These are phyloP conservation scores for Phytophthora lateralis DNA, from an alignment of 352 stramenopile genomes.

Conservation along the genomic window DNA sequence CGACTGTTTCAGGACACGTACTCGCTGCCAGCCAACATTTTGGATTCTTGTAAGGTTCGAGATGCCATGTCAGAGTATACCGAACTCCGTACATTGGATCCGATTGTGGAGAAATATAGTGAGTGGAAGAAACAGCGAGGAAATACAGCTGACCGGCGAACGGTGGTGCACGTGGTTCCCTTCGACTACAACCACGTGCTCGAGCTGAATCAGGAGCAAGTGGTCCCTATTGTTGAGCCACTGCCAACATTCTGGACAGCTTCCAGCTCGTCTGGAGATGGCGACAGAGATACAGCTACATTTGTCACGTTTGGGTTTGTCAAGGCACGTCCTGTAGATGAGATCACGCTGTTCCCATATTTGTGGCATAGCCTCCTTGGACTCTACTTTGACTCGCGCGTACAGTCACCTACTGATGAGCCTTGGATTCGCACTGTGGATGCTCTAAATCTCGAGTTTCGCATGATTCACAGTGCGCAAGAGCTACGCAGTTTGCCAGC, in stretches of 20 bases:
- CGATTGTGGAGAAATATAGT: conserved; percentile 28
- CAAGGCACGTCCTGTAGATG: conserved; percentile 48
- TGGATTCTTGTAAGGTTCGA: conserved; percentile 47
- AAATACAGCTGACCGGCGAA: conserved; percentile 4
- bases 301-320: conserved; percentile 30
- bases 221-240: conserved; percentile 33
- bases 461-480: conserved; percentile 42
- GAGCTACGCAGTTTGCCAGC: conserved; percentile 38
- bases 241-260: conserved; percentile 21
- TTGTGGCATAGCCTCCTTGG: conserved; percentile 66
- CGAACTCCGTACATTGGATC: conserved; percentile 33
- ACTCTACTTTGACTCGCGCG: conserved; percentile 42
- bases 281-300: conserved; percentile 9
- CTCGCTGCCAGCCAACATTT: conserved; percentile 37
- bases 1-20: conserved; percentile 40
- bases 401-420: conserved; percentile 19
- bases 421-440: conserved; percentile 37
- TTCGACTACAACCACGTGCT: conserved; percentile 49
- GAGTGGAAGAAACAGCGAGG: conserved; percentile 12
- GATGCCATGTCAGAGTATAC: conserved; percentile 28
- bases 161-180: conserved; percentile 56
- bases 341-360: conserved; percentile 63
- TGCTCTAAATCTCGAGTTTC: conserved; percentile 40
- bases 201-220: conserved; percentile 37
- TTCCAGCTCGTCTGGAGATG: conserved; percentile 19